These are phyloP conservation scores for Solanum medicagineum DNA, from an alignment of 257 asterid genomes.

Conservation along the genomic window DNA sequence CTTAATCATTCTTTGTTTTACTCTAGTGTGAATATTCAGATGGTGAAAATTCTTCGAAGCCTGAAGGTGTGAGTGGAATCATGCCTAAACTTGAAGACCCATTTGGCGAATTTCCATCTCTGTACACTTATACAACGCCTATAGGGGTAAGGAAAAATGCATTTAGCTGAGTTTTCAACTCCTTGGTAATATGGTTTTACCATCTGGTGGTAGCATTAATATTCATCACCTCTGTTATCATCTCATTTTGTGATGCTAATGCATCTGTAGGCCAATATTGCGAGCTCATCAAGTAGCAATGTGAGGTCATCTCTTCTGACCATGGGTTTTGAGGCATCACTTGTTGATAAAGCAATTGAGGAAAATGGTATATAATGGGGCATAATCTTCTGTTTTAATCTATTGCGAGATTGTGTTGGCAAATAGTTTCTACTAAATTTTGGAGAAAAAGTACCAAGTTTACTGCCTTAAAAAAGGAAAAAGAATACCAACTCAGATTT, in stretches of 20 bases:
- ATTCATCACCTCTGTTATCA: neutral
- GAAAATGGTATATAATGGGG: conserved; percentile 45
- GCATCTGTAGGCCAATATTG: conserved; percentile 40
- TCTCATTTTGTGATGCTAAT: neutral
- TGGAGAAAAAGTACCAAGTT: neutral
- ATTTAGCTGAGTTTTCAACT: neutral
- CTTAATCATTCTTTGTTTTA: neutral
- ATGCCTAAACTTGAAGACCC: conserved; percentile 48
- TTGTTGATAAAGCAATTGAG: conserved; percentile 63
- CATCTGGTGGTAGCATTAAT: neutral
- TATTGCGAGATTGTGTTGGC: conserved; percentile 1
- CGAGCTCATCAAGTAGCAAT: conserved; percentile 64
- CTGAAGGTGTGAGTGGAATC: conserved; percentile 17
- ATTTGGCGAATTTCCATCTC: conserved; percentile 23
- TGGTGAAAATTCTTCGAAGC: conserved; percentile 30
- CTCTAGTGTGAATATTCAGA: conserved; percentile 40
- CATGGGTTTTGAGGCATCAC: conserved; percentile 76
- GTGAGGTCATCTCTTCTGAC: conserved; percentile 63
- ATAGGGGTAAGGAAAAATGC: conserved; percentile 23
- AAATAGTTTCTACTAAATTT: neutral
- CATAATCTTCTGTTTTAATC: neutral
- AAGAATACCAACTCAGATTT: neutral
- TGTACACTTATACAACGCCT: conserved; percentile 12
- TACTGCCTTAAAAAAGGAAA: neutral
- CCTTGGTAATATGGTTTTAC: neutral